Evolutionary conservation across 1,284 basidiomycete species (phyloP).

Genomic region (Moesziomyces antarcticus): DNA sequence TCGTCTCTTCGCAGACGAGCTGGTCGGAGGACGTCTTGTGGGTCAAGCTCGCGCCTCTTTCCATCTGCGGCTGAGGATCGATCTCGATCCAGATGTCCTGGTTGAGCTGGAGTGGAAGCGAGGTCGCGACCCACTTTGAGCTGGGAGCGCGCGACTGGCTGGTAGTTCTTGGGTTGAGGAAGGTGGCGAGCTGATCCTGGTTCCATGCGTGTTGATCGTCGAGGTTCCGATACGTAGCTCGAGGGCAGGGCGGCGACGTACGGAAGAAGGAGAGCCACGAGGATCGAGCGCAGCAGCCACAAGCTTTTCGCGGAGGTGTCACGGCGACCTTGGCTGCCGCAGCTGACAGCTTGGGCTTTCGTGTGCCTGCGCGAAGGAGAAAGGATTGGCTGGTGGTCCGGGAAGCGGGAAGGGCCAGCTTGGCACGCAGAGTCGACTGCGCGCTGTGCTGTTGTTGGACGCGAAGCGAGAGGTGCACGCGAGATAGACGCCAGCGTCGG

Average conservation of each 20-base stretch:
- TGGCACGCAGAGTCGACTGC: conserved; percentile 5
- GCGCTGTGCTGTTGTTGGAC: conserved; percentile 8
- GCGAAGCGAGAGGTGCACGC: conserved; percentile 15
- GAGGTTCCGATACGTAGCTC: conserved; percentile 7
- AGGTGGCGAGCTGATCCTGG: conserved; percentile 12
- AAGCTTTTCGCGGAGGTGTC: background rate
- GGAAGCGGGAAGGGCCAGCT: conserved; percentile 6
- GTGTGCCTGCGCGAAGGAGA: conserved; percentile 1
- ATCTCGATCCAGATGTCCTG: conserved; percentile 40
- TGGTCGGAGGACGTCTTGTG: conserved; percentile 15
- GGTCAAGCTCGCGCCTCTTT: conserved; percentile 3
- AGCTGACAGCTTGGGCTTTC: background rate
- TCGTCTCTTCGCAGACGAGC: conserved; percentile 20
- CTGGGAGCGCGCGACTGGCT: conserved; percentile 3
- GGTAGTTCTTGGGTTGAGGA: conserved; percentile 7
- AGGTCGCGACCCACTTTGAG: conserved; percentile 7
- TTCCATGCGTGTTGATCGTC: conserved; percentile 31
- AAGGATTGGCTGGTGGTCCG: conserved; percentile 11
- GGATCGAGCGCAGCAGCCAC: conserved; percentile 35
- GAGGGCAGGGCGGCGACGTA: conserved; percentile 30
- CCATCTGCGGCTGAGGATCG: conserved; percentile 7
- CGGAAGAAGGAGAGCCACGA: conserved; percentile 36
- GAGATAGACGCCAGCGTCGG: conserved; percentile 46
- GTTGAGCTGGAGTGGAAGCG: conserved; percentile 11
- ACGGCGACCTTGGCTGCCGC: background rate